Conservation (phyloP, 179 eudicot species). For the Monotropa hypopitys region DNA sequence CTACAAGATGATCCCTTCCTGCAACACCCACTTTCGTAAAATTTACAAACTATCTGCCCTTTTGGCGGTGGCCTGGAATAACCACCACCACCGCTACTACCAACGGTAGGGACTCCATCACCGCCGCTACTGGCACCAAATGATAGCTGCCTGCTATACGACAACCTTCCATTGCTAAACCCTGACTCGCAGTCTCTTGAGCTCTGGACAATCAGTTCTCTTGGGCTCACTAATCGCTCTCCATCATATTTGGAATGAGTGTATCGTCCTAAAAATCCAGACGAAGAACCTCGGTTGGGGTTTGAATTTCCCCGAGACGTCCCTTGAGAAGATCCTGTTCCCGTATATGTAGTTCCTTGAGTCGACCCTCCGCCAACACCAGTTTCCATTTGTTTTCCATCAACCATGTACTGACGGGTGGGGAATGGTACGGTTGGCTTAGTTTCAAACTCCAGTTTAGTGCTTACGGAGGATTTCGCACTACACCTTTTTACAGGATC, state of each 20-base stretch:
- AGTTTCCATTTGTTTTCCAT: constrained; percentile 13
- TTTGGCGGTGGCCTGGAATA: constrained; percentile 3
- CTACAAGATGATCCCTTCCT: constrained; percentile 67
- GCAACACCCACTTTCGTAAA: constrained; percentile 62
- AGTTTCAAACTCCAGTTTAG: constrained; percentile 42
- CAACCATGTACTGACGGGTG: constrained; percentile 10
- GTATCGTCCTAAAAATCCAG: constrained; percentile 34
- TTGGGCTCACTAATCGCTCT: constrained; percentile 20
- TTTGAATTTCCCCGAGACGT: constrained; percentile 22
- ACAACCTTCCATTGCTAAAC: constrained; percentile 21
- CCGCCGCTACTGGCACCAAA: constrained; percentile 32
- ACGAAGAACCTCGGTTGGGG: constrained; percentile 19
- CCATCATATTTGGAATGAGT: constrained; percentile 31
- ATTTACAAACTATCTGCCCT: constrained; percentile 71
- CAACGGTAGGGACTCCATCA: too few species aligned
- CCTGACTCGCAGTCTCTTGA: constrained; percentile 12
- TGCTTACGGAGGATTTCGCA: constrained; percentile 24
- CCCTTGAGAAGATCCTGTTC: constrained; percentile 12
- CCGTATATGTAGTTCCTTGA: constrained; percentile 17
- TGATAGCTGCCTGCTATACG: constrained; percentile 32
- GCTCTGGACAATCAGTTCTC: constrained; percentile 19
- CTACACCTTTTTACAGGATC: constrained; percentile 17
- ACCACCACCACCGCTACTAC: constrained; percentile 24
- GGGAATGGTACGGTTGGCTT: constrained; percentile 13
- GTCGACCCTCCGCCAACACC: constrained; percentile 21